These are phyloP conservation scores for Aspergillus leporis DNA, from an alignment of 495 filamentous ascomycete genomes.

Conservation along the genomic window DNA sequence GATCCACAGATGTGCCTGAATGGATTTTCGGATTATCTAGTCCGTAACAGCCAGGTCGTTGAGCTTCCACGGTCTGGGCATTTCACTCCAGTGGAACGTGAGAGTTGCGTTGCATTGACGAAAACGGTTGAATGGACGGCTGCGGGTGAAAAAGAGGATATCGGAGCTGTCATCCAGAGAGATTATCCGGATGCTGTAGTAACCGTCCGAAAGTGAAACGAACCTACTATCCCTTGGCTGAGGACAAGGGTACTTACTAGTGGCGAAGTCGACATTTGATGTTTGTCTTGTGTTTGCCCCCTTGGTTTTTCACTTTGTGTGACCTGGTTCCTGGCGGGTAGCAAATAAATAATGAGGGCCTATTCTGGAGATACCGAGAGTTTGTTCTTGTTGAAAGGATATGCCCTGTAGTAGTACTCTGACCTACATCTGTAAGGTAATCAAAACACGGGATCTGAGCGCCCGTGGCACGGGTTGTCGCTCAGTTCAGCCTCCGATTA, in stretches of 20 bases:
- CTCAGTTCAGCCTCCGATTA: not conserved
- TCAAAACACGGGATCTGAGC: conserved; percentile 4
- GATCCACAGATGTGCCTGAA: conserved; percentile 40
- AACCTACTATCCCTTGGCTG: not conserved
- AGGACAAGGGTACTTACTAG: not conserved
- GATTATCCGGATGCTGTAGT: conserved; percentile 36
- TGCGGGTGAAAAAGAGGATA: conserved; percentile 38
- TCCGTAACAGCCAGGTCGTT: conserved; percentile 40
- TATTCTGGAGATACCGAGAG: not conserved
- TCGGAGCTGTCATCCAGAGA: conserved; percentile 27
- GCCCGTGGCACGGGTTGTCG: conserved; percentile 7
- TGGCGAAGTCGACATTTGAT: not conserved
- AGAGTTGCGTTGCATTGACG: conserved; percentile 36
- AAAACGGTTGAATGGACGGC: conserved; percentile 39
- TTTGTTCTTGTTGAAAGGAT: not conserved
- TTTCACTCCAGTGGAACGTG: conserved; percentile 44
- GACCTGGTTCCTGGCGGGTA: no score
- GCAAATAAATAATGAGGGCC: no score
- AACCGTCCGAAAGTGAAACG: conserved; percentile 31
- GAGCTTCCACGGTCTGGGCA: conserved; percentile 41
- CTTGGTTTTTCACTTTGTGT: no score
- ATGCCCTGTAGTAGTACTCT: not conserved
- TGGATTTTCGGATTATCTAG: conserved; percentile 45
- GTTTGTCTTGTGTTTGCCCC: not conserved
- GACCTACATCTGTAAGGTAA: not conserved